Percentiles rank a stretch among this genome's conserved stretches.
phyloP scores from a whole-genome alignment of 768 basidiomycete genomes.

The Pulveroboletus sp. region DNA sequence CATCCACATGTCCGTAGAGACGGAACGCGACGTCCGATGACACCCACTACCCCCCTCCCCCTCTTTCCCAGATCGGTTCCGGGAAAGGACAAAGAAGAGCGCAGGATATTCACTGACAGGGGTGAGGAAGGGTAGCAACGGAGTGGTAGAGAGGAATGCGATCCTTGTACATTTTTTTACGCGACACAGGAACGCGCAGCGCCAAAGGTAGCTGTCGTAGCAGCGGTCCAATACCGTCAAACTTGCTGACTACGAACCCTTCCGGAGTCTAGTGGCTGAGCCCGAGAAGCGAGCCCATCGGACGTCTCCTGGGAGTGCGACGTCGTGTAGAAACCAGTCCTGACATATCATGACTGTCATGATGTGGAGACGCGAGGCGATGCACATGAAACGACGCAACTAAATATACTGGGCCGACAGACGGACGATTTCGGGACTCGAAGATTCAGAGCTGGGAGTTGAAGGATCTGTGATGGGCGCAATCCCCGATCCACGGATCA shows the following conservation, averaged over 20 bases:
- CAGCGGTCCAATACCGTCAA: not conserved
- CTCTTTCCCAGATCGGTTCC: not conserved
- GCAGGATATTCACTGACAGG: not conserved
- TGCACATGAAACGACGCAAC: not conserved
- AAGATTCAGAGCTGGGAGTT: not conserved
- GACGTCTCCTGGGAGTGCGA: not conserved
- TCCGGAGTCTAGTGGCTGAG: not conserved
- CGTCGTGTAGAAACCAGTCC: not conserved
- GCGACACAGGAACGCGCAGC: not conserved
- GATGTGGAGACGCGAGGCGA: too few relatives aligned
- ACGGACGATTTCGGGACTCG: not conserved
- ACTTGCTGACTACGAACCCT: not conserved
- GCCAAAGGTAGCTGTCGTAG: too few relatives aligned
- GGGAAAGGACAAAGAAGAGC: not conserved
- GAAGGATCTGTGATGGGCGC: not conserved
- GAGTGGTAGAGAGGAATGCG: not conserved
- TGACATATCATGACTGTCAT: not conserved
- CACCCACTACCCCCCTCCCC: too few relatives aligned
- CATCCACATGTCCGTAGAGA: not conserved
- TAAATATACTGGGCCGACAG: not conserved
- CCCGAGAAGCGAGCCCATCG: not conserved
- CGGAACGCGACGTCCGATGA: not conserved
- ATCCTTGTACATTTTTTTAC: not conserved
- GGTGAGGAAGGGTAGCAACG: not conserved
- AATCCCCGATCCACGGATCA: constrained; percentile 3